phyloP scores from a whole-genome alignment of 257 asterid species.

The Nicotiana knightiana region DNA sequence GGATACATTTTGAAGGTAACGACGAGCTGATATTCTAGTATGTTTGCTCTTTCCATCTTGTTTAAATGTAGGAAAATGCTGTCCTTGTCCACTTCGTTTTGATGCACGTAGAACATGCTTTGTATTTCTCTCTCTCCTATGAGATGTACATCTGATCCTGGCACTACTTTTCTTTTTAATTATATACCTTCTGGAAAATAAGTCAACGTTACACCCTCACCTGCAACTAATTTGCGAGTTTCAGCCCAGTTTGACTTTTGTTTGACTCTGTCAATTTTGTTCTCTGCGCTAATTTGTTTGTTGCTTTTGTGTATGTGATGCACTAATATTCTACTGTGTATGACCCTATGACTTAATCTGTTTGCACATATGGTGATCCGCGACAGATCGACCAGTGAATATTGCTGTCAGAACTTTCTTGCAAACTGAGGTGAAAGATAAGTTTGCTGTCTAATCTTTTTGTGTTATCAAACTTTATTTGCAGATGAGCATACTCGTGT shows the following conservation, averaged over 20 bases:
- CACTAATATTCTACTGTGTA: neutral
- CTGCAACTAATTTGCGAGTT: neutral
- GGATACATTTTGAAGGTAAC: neutral
- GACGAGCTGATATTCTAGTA: neutral
- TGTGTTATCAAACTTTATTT: neutral
- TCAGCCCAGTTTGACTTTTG: neutral
- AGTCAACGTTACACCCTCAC: neutral
- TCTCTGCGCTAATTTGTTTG: neutral
- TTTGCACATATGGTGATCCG: neutral
- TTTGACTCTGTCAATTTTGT: neutral
- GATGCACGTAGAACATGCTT: neutral
- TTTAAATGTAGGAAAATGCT: neutral
- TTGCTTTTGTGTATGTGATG: neutral
- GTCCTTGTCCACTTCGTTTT: neutral
- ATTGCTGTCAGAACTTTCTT: neutral
- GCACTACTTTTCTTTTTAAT: neutral
- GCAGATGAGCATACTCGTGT: constrained; percentile 80
- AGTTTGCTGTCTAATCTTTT: neutral
- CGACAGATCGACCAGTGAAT: neutral
- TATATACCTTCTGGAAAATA: neutral
- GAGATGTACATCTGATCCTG: neutral
- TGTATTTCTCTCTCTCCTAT: neutral
- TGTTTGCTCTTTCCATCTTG: neutral
- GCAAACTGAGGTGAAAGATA: neutral
- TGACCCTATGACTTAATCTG: neutral